phyloP scores from a whole-genome alignment of 2,329 filamentous ascomycete species.

The Aspergillus fructus region DNA sequence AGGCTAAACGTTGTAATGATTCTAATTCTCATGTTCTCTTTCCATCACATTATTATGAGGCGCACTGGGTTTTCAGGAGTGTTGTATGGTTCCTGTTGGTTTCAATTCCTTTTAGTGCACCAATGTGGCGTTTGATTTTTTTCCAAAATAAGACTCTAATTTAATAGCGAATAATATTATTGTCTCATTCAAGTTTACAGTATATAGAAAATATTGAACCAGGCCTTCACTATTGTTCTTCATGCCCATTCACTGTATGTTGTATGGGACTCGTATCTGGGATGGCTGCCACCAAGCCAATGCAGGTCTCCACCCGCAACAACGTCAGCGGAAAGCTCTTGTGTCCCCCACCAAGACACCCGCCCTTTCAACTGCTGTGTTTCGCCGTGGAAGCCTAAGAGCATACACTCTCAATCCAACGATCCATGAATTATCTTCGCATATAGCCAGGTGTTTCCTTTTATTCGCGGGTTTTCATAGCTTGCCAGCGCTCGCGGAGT shows the following conservation, averaged over 20 bases:
- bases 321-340: constrained; percentile 12
- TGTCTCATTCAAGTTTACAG: not conserved
- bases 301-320: constrained; percentile 3
- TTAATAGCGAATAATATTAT: too few relatives aligned
- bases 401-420: not conserved
- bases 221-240: not conserved
- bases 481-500: not conserved
- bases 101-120: not conserved
- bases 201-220: not conserved
- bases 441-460: not conserved
- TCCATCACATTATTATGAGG: not conserved
- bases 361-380: not conserved
- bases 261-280: not conserved
- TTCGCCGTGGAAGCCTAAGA: not conserved
- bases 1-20: not conserved
- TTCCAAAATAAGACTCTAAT: too few relatives aligned
- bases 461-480: not conserved
- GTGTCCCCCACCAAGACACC: not conserved
- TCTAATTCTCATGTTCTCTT: not conserved
- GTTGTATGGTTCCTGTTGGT: not conserved
- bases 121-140: not conserved
- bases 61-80: not conserved
- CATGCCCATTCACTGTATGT: not conserved
- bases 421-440: not conserved
- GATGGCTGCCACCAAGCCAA: not conserved